These are phyloP conservation scores for Blastobotrys proliferans DNA, from an alignment of 1,139 yeast species.

Conservation along the genomic window DNA sequence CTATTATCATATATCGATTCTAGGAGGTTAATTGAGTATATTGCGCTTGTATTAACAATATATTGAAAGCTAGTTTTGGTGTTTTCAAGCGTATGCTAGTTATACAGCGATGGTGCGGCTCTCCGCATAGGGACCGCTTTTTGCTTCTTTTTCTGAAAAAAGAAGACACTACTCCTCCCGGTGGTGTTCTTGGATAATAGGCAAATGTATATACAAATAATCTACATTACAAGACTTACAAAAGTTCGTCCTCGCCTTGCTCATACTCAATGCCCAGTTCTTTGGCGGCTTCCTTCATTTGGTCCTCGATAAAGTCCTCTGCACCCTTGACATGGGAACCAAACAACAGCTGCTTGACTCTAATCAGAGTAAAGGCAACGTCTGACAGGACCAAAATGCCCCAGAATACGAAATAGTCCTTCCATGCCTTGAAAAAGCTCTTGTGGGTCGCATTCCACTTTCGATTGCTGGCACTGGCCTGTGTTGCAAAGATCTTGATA, in stretches of 20 bases:
- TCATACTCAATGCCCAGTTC: constrained; percentile 12
- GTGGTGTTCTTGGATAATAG: too few relatives aligned
- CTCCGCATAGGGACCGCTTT: too few relatives aligned
- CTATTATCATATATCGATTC: too few relatives aligned
- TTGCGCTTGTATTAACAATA: too few relatives aligned
- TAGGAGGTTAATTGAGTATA: too few relatives aligned
- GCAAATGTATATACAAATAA: background rate
- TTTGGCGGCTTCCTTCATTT: constrained; percentile 12
- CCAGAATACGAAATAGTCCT: constrained; percentile 37
- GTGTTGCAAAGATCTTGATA: constrained; percentile 55
- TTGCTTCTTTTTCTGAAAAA: too few relatives aligned
- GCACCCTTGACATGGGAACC: constrained; percentile 11
- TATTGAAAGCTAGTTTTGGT: too few relatives aligned
- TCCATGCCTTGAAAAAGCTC: constrained; percentile 17
- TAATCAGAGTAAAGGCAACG: constrained; percentile 40
- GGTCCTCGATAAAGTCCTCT: constrained; percentile 17
- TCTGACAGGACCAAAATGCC: constrained; percentile 44
- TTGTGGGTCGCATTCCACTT: constrained; percentile 11
- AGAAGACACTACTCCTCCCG: too few relatives aligned
- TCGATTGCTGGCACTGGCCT: constrained; percentile 38
- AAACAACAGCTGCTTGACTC: constrained; percentile 39
- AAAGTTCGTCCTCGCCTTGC: constrained; percentile 3
- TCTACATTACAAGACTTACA: background rate
- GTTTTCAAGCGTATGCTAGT: too few relatives aligned
- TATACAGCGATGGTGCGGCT: too few relatives aligned